A percentile compares a stretch with the other conserved stretches of the same genome.
These are phyloP conservation scores for Kalmanozyma brasiliensis DNA, from an alignment of 1,284 basidiomycete genomes.

Conservation along the genomic window DNA sequence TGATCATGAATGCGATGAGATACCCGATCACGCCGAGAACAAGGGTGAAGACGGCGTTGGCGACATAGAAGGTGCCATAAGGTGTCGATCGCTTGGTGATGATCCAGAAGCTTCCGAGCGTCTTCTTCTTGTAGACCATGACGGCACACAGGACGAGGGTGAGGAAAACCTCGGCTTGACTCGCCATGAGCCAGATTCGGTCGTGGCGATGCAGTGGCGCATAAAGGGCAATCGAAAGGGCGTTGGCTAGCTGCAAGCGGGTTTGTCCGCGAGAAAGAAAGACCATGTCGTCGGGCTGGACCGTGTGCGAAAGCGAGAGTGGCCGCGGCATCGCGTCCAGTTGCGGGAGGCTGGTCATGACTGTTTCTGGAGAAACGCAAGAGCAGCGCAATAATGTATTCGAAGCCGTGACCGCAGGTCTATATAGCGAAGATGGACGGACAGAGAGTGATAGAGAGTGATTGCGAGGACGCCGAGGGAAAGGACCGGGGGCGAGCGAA, in stretches of 20 bases:
- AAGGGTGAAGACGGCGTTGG: slow-evolving; percentile 10
- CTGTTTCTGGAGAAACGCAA: too few relatives aligned
- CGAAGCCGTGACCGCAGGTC: too few relatives aligned
- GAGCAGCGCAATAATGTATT: too few relatives aligned
- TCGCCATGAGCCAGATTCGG: background rate
- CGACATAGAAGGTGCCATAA: slow-evolving; percentile 5
- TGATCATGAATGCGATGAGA: background rate
- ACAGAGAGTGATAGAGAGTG: too few relatives aligned
- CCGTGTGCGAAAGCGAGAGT: too few relatives aligned
- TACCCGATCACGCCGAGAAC: background rate
- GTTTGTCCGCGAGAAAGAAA: slow-evolving; percentile 1
- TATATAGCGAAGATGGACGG: too few relatives aligned
- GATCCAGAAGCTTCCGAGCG: slow-evolving; percentile 7
- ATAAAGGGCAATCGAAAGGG: slow-evolving; percentile 2
- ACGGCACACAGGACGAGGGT: background rate
- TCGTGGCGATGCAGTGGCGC: too few relatives aligned
- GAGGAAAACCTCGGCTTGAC: background rate
- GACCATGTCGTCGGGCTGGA: background rate
- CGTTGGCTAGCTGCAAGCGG: background rate
- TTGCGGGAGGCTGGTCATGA: too few relatives aligned
- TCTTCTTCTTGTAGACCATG: slow-evolving; percentile 5
- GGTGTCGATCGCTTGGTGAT: background rate
- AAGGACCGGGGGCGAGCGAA: too few relatives aligned
- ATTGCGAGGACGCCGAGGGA: too few relatives aligned
- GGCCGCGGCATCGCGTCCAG: too few relatives aligned